Conservation (phyloP, 2,329 filamentous ascomycete genomes). For the Aureobasidium subglaciale region DNA sequence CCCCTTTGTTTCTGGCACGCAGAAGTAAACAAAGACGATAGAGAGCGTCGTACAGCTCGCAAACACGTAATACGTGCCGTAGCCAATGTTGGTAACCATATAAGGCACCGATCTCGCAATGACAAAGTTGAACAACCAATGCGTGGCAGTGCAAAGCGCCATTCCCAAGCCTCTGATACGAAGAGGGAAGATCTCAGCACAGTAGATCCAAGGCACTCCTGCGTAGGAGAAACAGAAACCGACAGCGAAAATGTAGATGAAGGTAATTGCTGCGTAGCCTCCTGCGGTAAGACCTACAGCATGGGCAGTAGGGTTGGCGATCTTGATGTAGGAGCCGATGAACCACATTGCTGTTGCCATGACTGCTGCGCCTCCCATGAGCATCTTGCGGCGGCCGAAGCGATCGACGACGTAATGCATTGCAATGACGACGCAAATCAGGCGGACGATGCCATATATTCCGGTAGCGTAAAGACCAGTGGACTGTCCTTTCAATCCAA, state of each 20-base stretch:
- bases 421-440: slow-evolving; percentile 30
- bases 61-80: slow-evolving; percentile 37
- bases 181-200: slow-evolving; percentile 37
- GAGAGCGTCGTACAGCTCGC: slow-evolving; percentile 32
- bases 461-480: slow-evolving; percentile 28
- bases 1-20: slow-evolving; percentile 35
- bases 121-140: slow-evolving; percentile 32
- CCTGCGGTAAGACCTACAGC: slow-evolving; percentile 26
- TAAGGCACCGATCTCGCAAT: slow-evolving; percentile 35
- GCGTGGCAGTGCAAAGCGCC: slow-evolving; percentile 30
- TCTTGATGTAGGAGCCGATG: slow-evolving; percentile 31
- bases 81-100: slow-evolving; percentile 36
- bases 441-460: slow-evolving; percentile 33
- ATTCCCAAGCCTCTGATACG: slow-evolving; percentile 33
- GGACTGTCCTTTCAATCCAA: slow-evolving; percentile 30
- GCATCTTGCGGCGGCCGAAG: slow-evolving; percentile 32
- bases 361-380: slow-evolving; percentile 31
- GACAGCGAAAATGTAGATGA: slow-evolving; percentile 36
- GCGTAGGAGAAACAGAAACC: slow-evolving; percentile 35
- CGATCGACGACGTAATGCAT: slow-evolving; percentile 33
- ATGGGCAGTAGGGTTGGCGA: slow-evolving; percentile 26
- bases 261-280: slow-evolving; percentile 33
- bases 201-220: slow-evolving; percentile 38
- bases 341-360: slow-evolving; percentile 34
- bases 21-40: slow-evolving; percentile 34